Conservation (phyloP, 495 filamentous ascomycete genomes). For the Glarea lozoyensis region DNA sequence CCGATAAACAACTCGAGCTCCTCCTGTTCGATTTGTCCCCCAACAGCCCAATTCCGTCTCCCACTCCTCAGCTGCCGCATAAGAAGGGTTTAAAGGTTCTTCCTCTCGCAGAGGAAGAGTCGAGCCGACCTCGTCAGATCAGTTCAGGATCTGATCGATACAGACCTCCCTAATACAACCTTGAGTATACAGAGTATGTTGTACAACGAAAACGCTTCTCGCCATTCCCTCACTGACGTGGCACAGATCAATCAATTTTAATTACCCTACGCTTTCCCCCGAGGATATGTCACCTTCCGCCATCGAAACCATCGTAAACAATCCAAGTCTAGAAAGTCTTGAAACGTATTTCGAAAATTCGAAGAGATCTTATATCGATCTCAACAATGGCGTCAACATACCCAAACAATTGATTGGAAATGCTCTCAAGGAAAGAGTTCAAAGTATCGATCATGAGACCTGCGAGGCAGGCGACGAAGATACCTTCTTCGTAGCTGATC, state of each 20-base stretch:
- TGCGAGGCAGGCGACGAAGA: constrained; percentile 91
- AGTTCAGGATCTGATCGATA: constrained; percentile 75
- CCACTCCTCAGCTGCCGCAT: constrained; percentile 91
- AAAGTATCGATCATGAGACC: constrained; percentile 69
- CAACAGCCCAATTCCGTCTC: constrained; percentile 47
- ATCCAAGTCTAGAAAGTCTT: constrained; percentile 17
- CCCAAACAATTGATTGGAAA: constrained; percentile 61
- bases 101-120: constrained; percentile 94
- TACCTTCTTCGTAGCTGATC: constrained; percentile 95
- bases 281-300: constrained; percentile 71
- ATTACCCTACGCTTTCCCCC: constrained; percentile 14
- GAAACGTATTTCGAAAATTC: constrained; percentile 18
- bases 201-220: too few relatives aligned
- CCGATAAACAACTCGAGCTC: constrained; percentile 34
- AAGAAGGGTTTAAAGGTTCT: constrained; percentile 92
- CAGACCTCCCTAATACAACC: constrained; percentile 74
- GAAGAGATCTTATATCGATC: constrained; percentile 16
- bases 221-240: too few relatives aligned
- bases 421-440: constrained; percentile 72
- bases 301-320: constrained; percentile 41
- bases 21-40: constrained; percentile 45
- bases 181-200: constrained; percentile 10
- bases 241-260: background rate
- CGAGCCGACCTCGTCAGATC: constrained; percentile 80
- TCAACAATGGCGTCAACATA: constrained; percentile 26